Percentiles rank a stretch among this genome's conserved stretches.
phyloP scores from a whole-genome alignment of 495 filamentous ascomycete genomes.

The Articulospora tetracladia region DNA sequence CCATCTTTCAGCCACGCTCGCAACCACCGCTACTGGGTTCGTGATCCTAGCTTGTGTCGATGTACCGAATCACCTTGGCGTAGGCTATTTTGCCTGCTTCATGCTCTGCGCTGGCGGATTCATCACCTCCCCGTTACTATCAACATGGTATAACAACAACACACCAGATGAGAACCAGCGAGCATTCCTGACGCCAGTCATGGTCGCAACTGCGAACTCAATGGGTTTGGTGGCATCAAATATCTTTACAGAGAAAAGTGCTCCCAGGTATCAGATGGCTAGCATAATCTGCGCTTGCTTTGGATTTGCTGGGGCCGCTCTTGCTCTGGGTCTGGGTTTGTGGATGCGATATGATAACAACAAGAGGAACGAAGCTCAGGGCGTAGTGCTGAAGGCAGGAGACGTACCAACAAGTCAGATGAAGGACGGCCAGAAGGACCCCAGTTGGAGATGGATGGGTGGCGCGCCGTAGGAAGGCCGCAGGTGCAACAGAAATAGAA shows the following conservation, averaged over 20 bases:
- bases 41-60: slow-evolving; percentile 8
- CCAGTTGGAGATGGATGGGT: slow-evolving; percentile 15
- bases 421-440: slow-evolving; percentile 5
- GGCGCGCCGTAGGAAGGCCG: slow-evolving; percentile 1
- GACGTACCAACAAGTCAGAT: slow-evolving; percentile 12
- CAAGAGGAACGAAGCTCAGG: slow-evolving; percentile 2
- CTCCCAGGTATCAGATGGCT: slow-evolving; percentile 8
- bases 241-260: slow-evolving; percentile 8
- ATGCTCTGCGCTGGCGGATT: slow-evolving; percentile 10
- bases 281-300: slow-evolving; percentile 12
- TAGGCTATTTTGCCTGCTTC: slow-evolving; percentile 15
- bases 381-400: neutral
- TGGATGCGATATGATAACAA: slow-evolving; percentile 13
- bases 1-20: neutral
- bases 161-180: slow-evolving; percentile 11
- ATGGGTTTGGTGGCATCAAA: slow-evolving; percentile 10
- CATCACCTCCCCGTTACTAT: slow-evolving; percentile 9
- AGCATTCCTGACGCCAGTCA: slow-evolving; percentile 4
- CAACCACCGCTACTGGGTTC: slow-evolving; percentile 1
- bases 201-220: slow-evolving; percentile 3
- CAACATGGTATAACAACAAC: slow-evolving; percentile 21
- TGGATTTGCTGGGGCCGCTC: neutral
- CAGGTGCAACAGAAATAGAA: slow-evolving; percentile 1
- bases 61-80: neutral
- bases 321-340: slow-evolving; percentile 2